Base-by-base conservation (phyloP, 192 early-diverging fungal genomes). In the Linnemannia exigua region DNA sequence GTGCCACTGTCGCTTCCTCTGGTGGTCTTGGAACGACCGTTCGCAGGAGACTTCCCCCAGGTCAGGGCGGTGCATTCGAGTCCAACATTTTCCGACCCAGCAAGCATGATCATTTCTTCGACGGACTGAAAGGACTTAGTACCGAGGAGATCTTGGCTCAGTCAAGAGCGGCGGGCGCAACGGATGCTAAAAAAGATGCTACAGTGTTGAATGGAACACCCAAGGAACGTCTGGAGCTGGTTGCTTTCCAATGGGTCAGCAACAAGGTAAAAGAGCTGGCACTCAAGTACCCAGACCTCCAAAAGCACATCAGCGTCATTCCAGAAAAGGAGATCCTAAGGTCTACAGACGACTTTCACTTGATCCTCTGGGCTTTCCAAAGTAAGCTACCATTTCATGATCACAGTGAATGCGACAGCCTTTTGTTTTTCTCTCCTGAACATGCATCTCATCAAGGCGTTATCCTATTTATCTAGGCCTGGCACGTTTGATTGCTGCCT, bases 351-450 rank as follows among this genome's bases (percentile, higher is more conserved):
- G 84, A 86, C 48, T 80, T 75, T 67, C 77, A 77, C 31, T 41
- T 86, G 50, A 72, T 71, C 14, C 61, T 86, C 22, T 86, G 84
- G 84, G 75, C 84, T 5, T 79, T 76, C n/a, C 84, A 86, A 46
- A 86, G 83, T 85, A 79, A 54, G 79, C 38, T 22, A 2, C 17
- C 31, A 17, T 15, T 5, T 36, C 22, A 3, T 69, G 33, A 25
- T 8, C 19, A 12, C 14, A 35, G 36, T 15, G 7, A 41, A 38
- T 36, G 9, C 8, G 14, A 69, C 67, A 36, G 67, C 17, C n/a
- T 41, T 69, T 69, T 17, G n/a, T n/a, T n/a, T n/a, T n/a, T n/a
- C n/a, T n/a, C 33, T 20, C 31, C 5, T 41, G 67, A 17, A 41
- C 33, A 41, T 69, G 33, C 33, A 38, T 70, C n/a, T 70, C 37